Conservation (phyloP, 768 basidiomycete genomes). For the Russula sp. region DNA sequence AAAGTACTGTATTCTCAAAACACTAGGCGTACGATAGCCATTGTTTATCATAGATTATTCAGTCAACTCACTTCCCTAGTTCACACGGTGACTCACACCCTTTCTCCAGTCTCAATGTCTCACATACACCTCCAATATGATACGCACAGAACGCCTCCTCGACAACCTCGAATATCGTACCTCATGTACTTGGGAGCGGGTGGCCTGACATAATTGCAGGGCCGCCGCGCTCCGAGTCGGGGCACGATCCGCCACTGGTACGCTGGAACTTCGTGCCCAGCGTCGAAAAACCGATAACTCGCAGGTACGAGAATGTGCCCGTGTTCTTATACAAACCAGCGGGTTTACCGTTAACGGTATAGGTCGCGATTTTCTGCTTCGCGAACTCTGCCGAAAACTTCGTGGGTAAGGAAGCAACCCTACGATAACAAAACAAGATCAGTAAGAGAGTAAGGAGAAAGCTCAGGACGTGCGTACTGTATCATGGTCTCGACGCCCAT, state of each 20-base stretch:
- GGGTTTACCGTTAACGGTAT: slow-evolving; percentile 48
- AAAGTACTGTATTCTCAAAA: too few species aligned
- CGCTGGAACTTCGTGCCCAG: slow-evolving; percentile 41
- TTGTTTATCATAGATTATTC: too few species aligned
- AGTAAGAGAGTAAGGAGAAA: not conserved
- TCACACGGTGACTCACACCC: too few species aligned
- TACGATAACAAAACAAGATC: slow-evolving; percentile 27
- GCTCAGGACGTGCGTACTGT: slow-evolving; percentile 34
- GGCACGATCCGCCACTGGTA: slow-evolving; percentile 34
- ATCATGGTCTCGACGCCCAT: slow-evolving; percentile 58
- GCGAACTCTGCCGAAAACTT: slow-evolving; percentile 45
- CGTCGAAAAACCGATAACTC: slow-evolving; percentile 50
- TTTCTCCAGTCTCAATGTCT: too few species aligned
- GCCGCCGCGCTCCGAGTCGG: slow-evolving; percentile 35
- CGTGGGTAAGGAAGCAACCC: slow-evolving; percentile 50
- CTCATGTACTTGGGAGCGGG: slow-evolving; percentile 34
- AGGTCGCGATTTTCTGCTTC: slow-evolving; percentile 45
- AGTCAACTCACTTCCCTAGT: too few species aligned
- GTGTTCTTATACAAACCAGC: slow-evolving; percentile 59
- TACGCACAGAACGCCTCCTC: too few species aligned
- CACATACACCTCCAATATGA: too few species aligned
- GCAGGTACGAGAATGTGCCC: slow-evolving; percentile 54
- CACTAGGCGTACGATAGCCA: too few species aligned
- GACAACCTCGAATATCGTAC: too few species aligned
- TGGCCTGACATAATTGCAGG: slow-evolving; percentile 37